A percentile compares a stretch with the other conserved stretches of the same genome.
Evolutionary conservation across 2,329 filamentous ascomycete genomes (phyloP).

Genomic region (Exophiala viscosa): DNA sequence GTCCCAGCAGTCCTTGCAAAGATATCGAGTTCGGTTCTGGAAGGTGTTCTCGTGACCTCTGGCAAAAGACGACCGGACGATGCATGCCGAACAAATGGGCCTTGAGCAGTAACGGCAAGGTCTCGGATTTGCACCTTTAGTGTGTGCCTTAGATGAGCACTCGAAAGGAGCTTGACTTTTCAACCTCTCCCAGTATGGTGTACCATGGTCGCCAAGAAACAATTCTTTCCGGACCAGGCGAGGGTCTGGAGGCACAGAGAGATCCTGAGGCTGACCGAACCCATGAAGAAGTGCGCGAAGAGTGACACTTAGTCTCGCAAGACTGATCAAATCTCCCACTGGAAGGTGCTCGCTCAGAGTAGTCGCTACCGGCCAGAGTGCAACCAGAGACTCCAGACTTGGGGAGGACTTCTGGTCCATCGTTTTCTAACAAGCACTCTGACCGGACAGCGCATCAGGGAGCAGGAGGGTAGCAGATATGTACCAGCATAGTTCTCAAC

Average conservation of each 20-base stretch:
- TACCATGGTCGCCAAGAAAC: constrained; percentile 31
- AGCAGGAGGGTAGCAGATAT: background rate
- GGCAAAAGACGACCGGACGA: constrained; percentile 31
- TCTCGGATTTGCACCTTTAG: constrained; percentile 23
- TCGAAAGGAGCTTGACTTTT: constrained; percentile 27
- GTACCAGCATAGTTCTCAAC: background rate
- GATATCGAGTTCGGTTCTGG: constrained; percentile 31
- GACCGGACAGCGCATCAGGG: background rate
- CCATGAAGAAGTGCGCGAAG: constrained; percentile 32
- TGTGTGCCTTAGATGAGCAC: constrained; percentile 30
- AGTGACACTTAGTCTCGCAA: constrained; percentile 28
- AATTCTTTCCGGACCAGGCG: constrained; percentile 21
- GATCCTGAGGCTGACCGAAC: constrained; percentile 22
- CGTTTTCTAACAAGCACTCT: background rate
- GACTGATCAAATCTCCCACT: constrained; percentile 31
- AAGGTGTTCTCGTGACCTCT: constrained; percentile 30
- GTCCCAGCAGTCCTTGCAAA: constrained; percentile 32
- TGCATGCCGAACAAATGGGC: constrained; percentile 33
- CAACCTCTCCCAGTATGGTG: constrained; percentile 31
- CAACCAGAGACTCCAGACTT: constrained; percentile 27
- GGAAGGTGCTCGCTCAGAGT: constrained; percentile 27
- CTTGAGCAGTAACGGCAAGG: constrained; percentile 32
- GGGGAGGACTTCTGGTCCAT: constrained; percentile 5
- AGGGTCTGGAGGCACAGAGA: background rate
- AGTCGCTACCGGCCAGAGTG: constrained; percentile 31